phyloP scores from a whole-genome alignment of 225 moss, liverwort and hornwort genomes.

The Antitrichia curtipendula region DNA sequence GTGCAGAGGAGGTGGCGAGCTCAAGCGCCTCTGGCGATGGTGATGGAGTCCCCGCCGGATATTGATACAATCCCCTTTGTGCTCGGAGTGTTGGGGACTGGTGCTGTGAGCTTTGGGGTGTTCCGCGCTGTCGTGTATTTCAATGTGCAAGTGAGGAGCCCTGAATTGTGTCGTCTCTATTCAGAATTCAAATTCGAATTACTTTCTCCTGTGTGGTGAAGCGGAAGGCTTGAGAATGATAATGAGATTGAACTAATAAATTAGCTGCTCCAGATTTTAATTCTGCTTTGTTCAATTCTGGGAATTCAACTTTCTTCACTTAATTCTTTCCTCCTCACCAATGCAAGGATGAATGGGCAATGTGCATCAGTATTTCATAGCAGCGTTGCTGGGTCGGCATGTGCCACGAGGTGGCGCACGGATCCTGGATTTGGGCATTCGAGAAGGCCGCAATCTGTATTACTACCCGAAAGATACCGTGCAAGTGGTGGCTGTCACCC shows the following conservation, averaged over 20 bases:
- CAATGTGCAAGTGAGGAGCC: constrained; percentile 44
- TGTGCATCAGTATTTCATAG: constrained; percentile 77
- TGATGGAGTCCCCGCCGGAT: constrained; percentile 16
- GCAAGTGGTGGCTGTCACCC: constrained; percentile 71
- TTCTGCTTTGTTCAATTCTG: background rate
- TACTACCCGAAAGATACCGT: constrained; percentile 85
- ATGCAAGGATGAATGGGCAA: background rate
- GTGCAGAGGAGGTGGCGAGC: constrained; percentile 24
- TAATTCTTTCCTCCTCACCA: background rate
- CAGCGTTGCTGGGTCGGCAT: constrained; percentile 83
- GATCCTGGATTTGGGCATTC: constrained; percentile 68
- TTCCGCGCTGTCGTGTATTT: constrained; percentile 47
- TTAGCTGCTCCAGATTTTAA: background rate
- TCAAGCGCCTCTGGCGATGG: constrained; percentile 14
- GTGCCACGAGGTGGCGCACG: constrained; percentile 84
- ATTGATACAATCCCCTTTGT: constrained; percentile 7
- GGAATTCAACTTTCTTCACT: background rate
- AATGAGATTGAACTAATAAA: background rate
- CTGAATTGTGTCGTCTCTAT: background rate
- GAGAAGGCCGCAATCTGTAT: constrained; percentile 91
- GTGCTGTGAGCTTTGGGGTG: constrained; percentile 29
- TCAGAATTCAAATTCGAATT: background rate
- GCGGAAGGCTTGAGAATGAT: background rate
- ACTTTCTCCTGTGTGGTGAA: background rate
- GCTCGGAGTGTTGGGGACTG: constrained; percentile 12